These are phyloP conservation scores for Irpex sp. DNA, from an alignment of 1,284 basidiomycete genomes.

Conservation along the genomic window DNA sequence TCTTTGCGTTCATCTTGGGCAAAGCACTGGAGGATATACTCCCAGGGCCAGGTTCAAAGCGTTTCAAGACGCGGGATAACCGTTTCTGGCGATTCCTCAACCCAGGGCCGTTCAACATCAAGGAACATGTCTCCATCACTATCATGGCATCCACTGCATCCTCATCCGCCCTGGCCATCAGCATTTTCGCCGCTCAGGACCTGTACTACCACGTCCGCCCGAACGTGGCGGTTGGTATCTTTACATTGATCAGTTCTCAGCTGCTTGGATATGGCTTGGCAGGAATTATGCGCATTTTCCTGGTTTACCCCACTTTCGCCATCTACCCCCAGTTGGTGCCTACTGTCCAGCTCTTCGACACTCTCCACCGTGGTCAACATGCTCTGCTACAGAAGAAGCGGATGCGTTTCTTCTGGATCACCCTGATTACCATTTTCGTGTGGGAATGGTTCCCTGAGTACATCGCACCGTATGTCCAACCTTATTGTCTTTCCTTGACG, in stretches of 20 bases:
- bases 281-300: constrained; percentile 26
- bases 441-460: constrained; percentile 38
- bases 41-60: constrained; percentile 37
- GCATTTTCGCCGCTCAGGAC: constrained; percentile 30
- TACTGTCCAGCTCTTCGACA: constrained; percentile 50
- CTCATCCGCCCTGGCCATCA: constrained; percentile 21
- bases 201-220: constrained; percentile 34
- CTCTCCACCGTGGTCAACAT: constrained; percentile 48
- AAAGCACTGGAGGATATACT: constrained; percentile 40
- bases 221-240: constrained; percentile 34
- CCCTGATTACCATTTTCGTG: constrained; percentile 45
- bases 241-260: constrained; percentile 28
- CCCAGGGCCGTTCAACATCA: constrained; percentile 55
- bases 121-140: constrained; percentile 60
- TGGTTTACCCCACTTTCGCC: constrained; percentile 33
- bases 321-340: constrained; percentile 31
- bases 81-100: constrained; percentile 52
- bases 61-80: constrained; percentile 35
- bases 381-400: constrained; percentile 45
- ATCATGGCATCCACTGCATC: constrained; percentile 38
- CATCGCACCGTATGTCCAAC: constrained; percentile 28
- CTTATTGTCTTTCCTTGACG: neutral
- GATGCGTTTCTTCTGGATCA: constrained; percentile 53
- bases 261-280: constrained; percentile 29
- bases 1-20: constrained; percentile 36